A percentile compares a stretch with the other conserved stretches of the same genome.
Conservation (phyloP, 257 asterid species). For the Misopates orontium region DNA sequence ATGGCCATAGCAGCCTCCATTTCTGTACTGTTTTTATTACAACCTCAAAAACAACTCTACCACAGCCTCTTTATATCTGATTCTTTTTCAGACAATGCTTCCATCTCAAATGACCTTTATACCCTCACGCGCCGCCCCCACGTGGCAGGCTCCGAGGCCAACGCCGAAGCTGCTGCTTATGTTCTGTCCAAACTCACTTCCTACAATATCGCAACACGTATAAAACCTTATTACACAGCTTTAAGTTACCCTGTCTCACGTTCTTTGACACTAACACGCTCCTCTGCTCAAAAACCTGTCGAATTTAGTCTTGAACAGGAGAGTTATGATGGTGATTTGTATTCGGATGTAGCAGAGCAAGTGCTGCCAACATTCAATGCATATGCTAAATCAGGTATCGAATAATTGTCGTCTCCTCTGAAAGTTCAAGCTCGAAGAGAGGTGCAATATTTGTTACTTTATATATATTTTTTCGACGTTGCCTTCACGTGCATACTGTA, state of each 20-base stretch:
- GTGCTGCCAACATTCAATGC: conserved; percentile 67
- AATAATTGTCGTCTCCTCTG: no score
- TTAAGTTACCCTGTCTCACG: conserved; percentile 68
- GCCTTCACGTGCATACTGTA: no score
- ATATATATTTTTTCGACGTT: no score
- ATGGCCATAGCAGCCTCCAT: conserved; percentile 41
- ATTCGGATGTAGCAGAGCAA: conserved; percentile 52
- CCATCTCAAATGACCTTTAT: conserved; percentile 68
- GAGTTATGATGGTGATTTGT: conserved; percentile 58
- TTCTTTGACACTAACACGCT: conserved; percentile 47
- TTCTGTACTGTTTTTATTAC: conserved; percentile 29
- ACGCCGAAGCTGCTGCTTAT: conserved; percentile 72
- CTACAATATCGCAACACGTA: conserved; percentile 45
- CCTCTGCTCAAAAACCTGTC: conserved; percentile 38
- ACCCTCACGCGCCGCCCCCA: conserved; percentile 74
- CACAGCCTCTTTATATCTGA: conserved; percentile 65
- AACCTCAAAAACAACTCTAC: conserved; percentile 44
- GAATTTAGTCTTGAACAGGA: conserved; percentile 58
- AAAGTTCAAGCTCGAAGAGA: no score
- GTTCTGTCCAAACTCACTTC: conserved; percentile 66
- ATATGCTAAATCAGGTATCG: conserved; percentile 72
- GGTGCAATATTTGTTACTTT: no score
- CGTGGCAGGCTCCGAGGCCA: conserved; percentile 76
- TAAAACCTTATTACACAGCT: conserved; percentile 54
- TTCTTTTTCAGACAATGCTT: conserved; percentile 45